These are phyloP conservation scores for Pelargonium australe DNA, from an alignment of 441 rosid species.

Conservation along the genomic window DNA sequence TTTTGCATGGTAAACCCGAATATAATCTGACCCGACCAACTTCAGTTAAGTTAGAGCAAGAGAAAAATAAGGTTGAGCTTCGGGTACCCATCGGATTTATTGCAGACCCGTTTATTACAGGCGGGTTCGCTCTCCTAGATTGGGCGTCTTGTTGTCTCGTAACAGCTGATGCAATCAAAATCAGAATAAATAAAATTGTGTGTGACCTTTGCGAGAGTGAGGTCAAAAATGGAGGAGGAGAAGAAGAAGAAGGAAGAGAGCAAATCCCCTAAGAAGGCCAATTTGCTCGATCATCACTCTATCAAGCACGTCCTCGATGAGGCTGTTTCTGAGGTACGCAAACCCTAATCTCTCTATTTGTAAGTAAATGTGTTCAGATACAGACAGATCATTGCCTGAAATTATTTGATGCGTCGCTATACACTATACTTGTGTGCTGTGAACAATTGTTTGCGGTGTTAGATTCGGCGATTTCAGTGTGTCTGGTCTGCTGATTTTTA, in stretches of 20 bases:
- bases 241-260: not conserved
- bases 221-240: not conserved
- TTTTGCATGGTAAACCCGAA: too few relatives aligned
- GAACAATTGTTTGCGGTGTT: not conserved
- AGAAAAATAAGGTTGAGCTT: too few relatives aligned
- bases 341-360: not conserved
- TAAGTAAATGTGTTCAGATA: not conserved
- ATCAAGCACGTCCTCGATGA: conserved; percentile 1
- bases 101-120: too few relatives aligned
- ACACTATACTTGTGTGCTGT: not conserved
- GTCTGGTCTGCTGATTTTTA: not conserved
- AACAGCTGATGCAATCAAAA: too few relatives aligned
- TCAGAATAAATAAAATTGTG: too few relatives aligned
- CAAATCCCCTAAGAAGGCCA: not conserved
- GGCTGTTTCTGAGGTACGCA: not conserved
- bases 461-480: not conserved
- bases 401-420: not conserved
- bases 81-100: too few relatives aligned
- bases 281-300: not conserved
- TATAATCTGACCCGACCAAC: too few relatives aligned
- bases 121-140: too few relatives aligned
- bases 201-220: not conserved
- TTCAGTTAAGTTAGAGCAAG: too few relatives aligned
- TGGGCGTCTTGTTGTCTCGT: too few relatives aligned
- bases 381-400: not conserved